Conservation (phyloP, 2,329 filamentous ascomycete genomes). For the Neonectria hederae region DNA sequence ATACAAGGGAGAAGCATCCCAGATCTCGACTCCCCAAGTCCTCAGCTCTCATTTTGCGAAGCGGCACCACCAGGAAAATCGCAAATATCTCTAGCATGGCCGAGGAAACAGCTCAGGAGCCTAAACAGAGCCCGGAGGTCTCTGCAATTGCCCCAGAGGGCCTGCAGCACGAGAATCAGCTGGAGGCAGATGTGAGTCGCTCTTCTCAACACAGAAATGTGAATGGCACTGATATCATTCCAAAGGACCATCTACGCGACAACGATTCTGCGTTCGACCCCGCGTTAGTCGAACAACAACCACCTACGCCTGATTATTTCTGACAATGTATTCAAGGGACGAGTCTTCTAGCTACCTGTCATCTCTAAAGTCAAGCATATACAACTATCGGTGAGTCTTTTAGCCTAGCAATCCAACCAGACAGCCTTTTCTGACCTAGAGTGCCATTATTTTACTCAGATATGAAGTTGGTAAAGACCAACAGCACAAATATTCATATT, state of each 20-base stretch:
- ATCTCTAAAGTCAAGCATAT: constrained; percentile 27
- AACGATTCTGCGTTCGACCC: neutral
- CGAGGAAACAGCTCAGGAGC: neutral
- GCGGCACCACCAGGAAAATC: no score
- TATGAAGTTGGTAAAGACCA: constrained; percentile 13
- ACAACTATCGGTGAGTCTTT: constrained; percentile 16
- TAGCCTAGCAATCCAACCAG: neutral
- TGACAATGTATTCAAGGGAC: neutral
- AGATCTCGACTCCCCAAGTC: no score
- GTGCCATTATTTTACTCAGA: neutral
- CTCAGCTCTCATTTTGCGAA: no score
- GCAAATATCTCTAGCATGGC: neutral
- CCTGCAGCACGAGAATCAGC: neutral
- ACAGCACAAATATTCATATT: neutral
- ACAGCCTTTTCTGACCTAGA: neutral
- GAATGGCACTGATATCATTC: no score
- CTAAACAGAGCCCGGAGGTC: neutral
- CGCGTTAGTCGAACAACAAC: neutral
- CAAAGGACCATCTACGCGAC: neutral
- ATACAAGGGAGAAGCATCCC: no score
- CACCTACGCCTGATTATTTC: no score
- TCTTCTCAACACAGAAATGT: neutral
- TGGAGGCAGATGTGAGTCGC: neutral
- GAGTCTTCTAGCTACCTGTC: constrained; percentile 18
- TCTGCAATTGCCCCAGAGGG: no score